Conservation (phyloP, 2,329 filamentous ascomycete genomes). For the Thelonectria olida region DNA sequence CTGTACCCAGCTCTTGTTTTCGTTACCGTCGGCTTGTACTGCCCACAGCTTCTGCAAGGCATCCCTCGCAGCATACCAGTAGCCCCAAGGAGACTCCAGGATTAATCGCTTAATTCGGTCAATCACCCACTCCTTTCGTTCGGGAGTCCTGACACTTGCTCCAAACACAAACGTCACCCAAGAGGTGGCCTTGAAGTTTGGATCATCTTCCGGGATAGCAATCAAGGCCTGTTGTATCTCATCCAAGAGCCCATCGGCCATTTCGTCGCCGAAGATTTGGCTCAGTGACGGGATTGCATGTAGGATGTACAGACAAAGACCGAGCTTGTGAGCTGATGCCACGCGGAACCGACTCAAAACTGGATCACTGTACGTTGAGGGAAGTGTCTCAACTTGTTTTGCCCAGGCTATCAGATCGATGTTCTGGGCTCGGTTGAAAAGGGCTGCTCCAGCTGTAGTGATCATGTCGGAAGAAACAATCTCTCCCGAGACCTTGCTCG, state of each 20-base stretch:
- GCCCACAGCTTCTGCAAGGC: slow-evolving; percentile 56
- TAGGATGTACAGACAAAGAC: slow-evolving; percentile 57
- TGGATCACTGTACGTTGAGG: slow-evolving; percentile 45
- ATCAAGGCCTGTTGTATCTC: slow-evolving; percentile 59
- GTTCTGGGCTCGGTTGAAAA: slow-evolving; percentile 49
- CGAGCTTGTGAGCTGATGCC: slow-evolving; percentile 54
- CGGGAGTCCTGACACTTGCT: slow-evolving; percentile 56
- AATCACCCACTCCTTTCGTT: slow-evolving; percentile 58
- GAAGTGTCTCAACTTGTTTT: slow-evolving; percentile 45
- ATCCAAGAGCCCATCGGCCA: slow-evolving; percentile 48
- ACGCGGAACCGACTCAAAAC: slow-evolving; percentile 50
- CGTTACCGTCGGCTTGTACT: slow-evolving; percentile 44
- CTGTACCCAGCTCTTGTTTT: slow-evolving; percentile 52
- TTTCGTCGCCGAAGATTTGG: slow-evolving; percentile 36
- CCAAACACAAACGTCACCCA: slow-evolving; percentile 67
- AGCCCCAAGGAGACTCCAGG: slow-evolving; percentile 57
- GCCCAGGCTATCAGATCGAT: slow-evolving; percentile 56
- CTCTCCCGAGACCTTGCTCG: slow-evolving; percentile 41
- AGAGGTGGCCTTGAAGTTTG: slow-evolving; percentile 64
- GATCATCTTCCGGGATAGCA: slow-evolving; percentile 57
- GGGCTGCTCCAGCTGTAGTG: slow-evolving; percentile 42
- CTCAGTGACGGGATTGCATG: slow-evolving; percentile 47
- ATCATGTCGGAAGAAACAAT: slow-evolving; percentile 41
- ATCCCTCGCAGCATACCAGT: slow-evolving; percentile 57
- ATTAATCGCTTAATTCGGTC: slow-evolving; percentile 53